Evolutionary conservation across 805 yeast genomes (phyloP), one percentile per base, ranked within the genome.

Genomic region (Candida insectorum): DNA sequence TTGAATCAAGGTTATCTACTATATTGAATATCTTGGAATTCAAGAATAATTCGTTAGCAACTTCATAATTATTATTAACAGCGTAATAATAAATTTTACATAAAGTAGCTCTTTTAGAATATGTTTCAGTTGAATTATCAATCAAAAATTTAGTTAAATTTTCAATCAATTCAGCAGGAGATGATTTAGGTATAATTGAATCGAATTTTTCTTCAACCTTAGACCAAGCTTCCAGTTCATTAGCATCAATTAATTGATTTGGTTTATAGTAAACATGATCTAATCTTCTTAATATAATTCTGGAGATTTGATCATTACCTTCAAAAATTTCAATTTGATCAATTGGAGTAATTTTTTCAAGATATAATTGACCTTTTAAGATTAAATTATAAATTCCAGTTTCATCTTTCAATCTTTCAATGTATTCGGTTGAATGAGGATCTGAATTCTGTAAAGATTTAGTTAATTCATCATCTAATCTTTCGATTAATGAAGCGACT

Each of bases 191-290:
- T 34, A 54, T 49, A 24, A 55, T 40, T 3, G 59, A 52, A 29
- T 50, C 49, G 16, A 44, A 48, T 15, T 68, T 64, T 13, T 31
- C 27, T 38, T 47, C 39, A 18, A 83, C 52, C 27, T 60, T 55
- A 24, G 63, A 62, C 96, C 95, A 88, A n/a, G 94, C 87, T 20
- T 71, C 65, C 16, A 65, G 54, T 69, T 93, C 98, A 44, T 77
- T 71, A 39, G 76, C 69, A 31, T 65, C 61, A 43, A 88, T 81
- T 45, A 93, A 78, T 43, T 75, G 76, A 37, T 75, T 73, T 23
- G 96, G 91, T 69, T 93, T 93, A 79, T 79, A 93, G 69, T 93
- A 93, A 41, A 93, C 73, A 64, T 86, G 95, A 52, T 91, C 96
- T 51, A 93, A 68, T 66, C 98, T 79, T 57, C 93, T 81, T 33